Base-by-base conservation (phyloP, 2,329 filamentous ascomycete genomes). In the Neonectria sp. region DNA sequence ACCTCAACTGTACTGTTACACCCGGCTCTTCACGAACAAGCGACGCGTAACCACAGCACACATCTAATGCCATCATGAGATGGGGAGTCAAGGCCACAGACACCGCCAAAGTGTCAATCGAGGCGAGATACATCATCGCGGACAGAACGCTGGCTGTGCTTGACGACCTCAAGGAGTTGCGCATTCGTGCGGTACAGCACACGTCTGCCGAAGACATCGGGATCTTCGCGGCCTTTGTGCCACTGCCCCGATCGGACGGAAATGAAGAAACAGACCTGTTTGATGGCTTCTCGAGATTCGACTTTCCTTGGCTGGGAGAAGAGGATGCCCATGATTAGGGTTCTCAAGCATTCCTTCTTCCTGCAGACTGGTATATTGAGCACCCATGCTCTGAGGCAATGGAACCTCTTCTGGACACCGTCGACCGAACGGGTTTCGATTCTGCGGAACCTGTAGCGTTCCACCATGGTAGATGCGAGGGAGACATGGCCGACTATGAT, bases 51-150 rank as follows among this genome's bases (percentile, higher is more conserved):
- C 37, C 6, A n/a, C 3, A 13, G 13, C 21, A 43, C 37, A 21
- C 21, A 21, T n/a, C 15, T 3, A 13, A 6, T 15, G 2, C 40
- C 62, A 59, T 2, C n/a, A 72, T 72, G 70, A 24, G 55, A 25
- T 72, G 67, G 64, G 56, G 59, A 1, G 6, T 52, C 1, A 45
- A 48, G 6, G 45, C 46, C 43, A 67, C 57, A 11, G 49, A 65
- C 43, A 73, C 71, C 4, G 15, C 71, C n/a, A 73, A 73, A 45
- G 15, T 72, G 17, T 72, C 70, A 1, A 27, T 45, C n/a, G 51
- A 67, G 27, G 21, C 62, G 12, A 68, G 71, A 4, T 62, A 56
- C 35, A 58, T 73, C 21, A 33, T 70, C n/a, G 52, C 63, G 13
- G 61, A 69, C 12, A 55, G 59, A 15, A 51, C 67, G 6, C 17